These are phyloP conservation scores for Colletotrichum somersetense DNA, from an alignment of 2,329 filamentous ascomycete genomes.

Conservation along the genomic window DNA sequence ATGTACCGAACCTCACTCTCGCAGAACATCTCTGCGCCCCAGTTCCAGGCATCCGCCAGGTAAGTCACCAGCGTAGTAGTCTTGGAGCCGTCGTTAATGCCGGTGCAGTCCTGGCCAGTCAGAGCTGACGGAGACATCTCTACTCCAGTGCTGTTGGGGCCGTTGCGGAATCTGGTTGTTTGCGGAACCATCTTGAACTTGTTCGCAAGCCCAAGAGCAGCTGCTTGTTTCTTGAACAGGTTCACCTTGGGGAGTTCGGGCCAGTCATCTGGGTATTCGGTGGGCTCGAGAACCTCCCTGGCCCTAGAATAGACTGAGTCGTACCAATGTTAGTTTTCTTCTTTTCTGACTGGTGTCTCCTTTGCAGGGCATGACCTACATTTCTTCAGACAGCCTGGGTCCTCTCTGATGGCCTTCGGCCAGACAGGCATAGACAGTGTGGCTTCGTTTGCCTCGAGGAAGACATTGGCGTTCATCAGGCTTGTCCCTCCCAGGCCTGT, in stretches of 20 bases:
- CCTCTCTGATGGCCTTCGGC: conserved; percentile 68
- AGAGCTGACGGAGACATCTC: conserved; percentile 71
- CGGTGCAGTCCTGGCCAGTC: conserved; percentile 73
- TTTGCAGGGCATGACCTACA: conserved; percentile 56
- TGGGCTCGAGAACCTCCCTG: conserved; percentile 68
- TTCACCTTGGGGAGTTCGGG: conserved; percentile 69
- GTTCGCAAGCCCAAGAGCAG: conserved; percentile 61
- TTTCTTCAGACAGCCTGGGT: conserved; percentile 56
- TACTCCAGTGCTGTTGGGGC: conserved; percentile 73
- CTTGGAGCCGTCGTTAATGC: conserved; percentile 77
- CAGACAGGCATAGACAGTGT: conserved; percentile 67
- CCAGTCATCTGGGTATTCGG: conserved; percentile 68
- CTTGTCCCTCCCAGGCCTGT: conserved; percentile 74
- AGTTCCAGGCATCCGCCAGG: conserved; percentile 77
- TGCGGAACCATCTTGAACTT: conserved; percentile 70
- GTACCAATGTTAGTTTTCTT: conserved; percentile 3
- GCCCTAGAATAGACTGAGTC: conserved; percentile 68
- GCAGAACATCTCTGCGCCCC: conserved; percentile 79
- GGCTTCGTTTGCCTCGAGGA: conserved; percentile 68
- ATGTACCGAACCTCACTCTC: conserved; percentile 75
- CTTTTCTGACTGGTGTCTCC: neutral
- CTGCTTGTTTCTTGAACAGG: conserved; percentile 69
- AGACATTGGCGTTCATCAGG: conserved; percentile 76
- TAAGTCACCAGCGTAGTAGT: conserved; percentile 76
- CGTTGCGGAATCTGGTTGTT: conserved; percentile 73